Percentiles rank a stretch among this genome's conserved stretches.
phyloP scores from a whole-genome alignment of 2,329 filamentous ascomycete genomes.

The Arthrocladium fulminans region DNA sequence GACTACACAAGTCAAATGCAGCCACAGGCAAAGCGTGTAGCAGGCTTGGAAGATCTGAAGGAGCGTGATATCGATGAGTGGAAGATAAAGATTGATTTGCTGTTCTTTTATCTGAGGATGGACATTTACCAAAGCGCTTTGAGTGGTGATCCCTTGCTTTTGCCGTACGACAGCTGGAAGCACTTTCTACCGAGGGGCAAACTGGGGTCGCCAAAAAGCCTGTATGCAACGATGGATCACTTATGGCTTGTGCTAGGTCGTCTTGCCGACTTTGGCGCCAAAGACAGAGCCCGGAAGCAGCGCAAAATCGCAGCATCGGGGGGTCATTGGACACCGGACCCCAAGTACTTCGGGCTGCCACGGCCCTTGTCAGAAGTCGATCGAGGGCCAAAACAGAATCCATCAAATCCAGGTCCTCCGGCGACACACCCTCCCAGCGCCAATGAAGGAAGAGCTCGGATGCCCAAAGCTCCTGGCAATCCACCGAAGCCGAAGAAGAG shows the following conservation, averaged over 20 bases:
- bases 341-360: slow-evolving; percentile 13
- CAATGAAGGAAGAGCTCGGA: slow-evolving; percentile 16
- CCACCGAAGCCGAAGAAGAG: slow-evolving; percentile 17
- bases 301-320: slow-evolving; percentile 54
- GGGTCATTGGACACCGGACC: slow-evolving; percentile 44
- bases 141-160: slow-evolving; percentile 76
- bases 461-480: background rate
- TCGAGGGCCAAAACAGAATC: background rate
- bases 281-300: slow-evolving; percentile 70
- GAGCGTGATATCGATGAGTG: slow-evolving; percentile 65
- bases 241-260: slow-evolving; percentile 72
- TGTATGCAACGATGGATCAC: slow-evolving; percentile 85
- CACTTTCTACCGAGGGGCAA: slow-evolving; percentile 79
- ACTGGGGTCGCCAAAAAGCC: slow-evolving; percentile 65
- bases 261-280: slow-evolving; percentile 66
- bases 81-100: slow-evolving; percentile 74
- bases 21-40: slow-evolving; percentile 10
- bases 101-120: slow-evolving; percentile 95
- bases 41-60: slow-evolving; percentile 26
- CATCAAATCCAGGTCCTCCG: background rate
- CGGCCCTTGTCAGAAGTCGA: slow-evolving; percentile 9
- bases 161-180: slow-evolving; percentile 73
- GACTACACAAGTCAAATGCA: slow-evolving; percentile 49
- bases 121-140: slow-evolving; percentile 85
- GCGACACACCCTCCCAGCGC: slow-evolving; percentile 15